Percentiles rank a stretch among this genome's conserved stretches.
phyloP scores from a whole-genome alignment of 768 basidiomycete genomes.

The Boletellus ananas region DNA sequence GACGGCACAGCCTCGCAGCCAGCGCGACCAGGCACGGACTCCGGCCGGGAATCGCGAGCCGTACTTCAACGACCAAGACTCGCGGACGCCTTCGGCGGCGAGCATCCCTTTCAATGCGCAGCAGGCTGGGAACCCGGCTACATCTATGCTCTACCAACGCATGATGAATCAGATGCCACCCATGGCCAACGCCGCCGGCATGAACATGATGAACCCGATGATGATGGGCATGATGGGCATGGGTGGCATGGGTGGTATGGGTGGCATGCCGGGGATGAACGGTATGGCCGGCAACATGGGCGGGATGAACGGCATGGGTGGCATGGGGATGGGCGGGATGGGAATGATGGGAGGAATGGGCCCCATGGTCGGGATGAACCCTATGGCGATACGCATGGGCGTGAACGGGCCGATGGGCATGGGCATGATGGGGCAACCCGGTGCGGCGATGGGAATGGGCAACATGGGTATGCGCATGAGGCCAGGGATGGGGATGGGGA shows the following conservation, averaged over 20 bases:
- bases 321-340: slow-evolving; percentile 32
- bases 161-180: slow-evolving; percentile 40
- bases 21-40: slow-evolving; percentile 51
- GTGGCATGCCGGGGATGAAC: slow-evolving; percentile 34
- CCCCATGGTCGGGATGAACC: slow-evolving; percentile 25
- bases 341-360: slow-evolving; percentile 36
- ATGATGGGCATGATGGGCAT: slow-evolving; percentile 41
- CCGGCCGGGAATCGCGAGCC: slow-evolving; percentile 23
- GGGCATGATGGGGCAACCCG: slow-evolving; percentile 32
- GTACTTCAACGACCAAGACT: slow-evolving; percentile 35
- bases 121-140: slow-evolving; percentile 35
- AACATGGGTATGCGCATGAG: slow-evolving; percentile 35
- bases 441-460: slow-evolving; percentile 18
- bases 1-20: slow-evolving; percentile 68
- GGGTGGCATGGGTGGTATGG: slow-evolving; percentile 46
- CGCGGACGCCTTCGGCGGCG: slow-evolving; percentile 32
- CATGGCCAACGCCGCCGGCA: slow-evolving; percentile 42
- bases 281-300: slow-evolving; percentile 16
- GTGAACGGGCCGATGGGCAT: slow-evolving; percentile 35
- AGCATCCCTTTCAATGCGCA: slow-evolving; percentile 32
- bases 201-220: slow-evolving; percentile 51
- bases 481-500: slow-evolving; percentile 38
- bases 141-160: slow-evolving; percentile 33
- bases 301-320: slow-evolving; percentile 20
- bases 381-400: slow-evolving; percentile 36